A percentile compares a stretch with the other conserved stretches of the same genome.
These are phyloP conservation scores for Dendrocalamus latiflorus DNA, from an alignment of 202 grass and related monocot genomes.

Conservation along the genomic window DNA sequence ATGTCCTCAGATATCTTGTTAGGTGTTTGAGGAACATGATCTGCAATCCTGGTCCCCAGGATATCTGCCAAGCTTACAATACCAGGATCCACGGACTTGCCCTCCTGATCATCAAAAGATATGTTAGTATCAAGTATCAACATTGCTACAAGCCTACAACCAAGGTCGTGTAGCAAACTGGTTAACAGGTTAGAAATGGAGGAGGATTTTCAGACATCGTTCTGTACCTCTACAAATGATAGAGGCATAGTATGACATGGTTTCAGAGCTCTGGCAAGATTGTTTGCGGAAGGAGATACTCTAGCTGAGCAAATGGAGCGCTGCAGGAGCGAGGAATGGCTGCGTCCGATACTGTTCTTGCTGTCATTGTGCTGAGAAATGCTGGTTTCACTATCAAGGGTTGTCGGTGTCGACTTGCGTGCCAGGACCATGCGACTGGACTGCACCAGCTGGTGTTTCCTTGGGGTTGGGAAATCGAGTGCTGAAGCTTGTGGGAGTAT, in stretches of 20 bases:
- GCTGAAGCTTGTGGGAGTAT: slow-evolving; percentile 27
- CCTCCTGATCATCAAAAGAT: slow-evolving; percentile 46
- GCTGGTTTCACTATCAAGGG: neutral
- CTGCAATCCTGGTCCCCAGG: slow-evolving; percentile 78
- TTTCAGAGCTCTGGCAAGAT: slow-evolving; percentile 66
- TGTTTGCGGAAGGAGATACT: slow-evolving; percentile 64
- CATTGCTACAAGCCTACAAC: neutral
- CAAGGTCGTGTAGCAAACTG: neutral
- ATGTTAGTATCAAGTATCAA: slow-evolving; percentile 19
- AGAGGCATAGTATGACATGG: slow-evolving; percentile 76
- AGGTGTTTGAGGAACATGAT: slow-evolving; percentile 89
- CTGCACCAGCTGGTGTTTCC: slow-evolving; percentile 35
- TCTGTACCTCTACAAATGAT: slow-evolving; percentile 63
- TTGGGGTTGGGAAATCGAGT: slow-evolving; percentile 31
- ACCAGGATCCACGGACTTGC: slow-evolving; percentile 33
- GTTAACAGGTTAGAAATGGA: neutral
- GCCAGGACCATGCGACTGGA: slow-evolving; percentile 42
- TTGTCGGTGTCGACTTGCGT: slow-evolving; percentile 40
- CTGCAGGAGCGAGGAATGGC: slow-evolving; percentile 74
- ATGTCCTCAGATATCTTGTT: slow-evolving; percentile 95
- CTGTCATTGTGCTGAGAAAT: slow-evolving; percentile 27
- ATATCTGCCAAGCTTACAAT: slow-evolving; percentile 82
- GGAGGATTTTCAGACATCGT: neutral
- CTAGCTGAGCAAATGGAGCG: slow-evolving; percentile 65
- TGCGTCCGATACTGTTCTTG: slow-evolving; percentile 48